Evolutionary conservation across 129 eudicot genomes (phyloP), one percentile per base, ranked within the genome.

Genomic region (Ambrosia trifida): DNA sequence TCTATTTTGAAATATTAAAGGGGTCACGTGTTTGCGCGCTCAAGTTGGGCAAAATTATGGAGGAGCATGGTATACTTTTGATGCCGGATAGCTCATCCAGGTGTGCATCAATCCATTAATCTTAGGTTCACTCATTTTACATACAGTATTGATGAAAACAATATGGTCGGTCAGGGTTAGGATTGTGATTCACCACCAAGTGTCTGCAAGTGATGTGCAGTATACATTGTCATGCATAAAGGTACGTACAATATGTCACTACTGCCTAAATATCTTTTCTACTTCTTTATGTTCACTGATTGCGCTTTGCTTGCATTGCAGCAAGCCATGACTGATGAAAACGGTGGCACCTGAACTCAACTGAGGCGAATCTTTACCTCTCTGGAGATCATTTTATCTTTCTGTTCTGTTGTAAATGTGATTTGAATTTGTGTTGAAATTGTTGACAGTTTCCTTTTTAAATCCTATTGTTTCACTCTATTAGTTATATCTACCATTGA

Each of bases 141-240:
- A n/a, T n/a, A n/a, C n/a, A n/a, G n/a, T n/a, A n/a, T n/a, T n/a
- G n/a, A n/a, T n/a, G n/a, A n/a, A n/a, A n/a, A n/a, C n/a, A n/a
- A n/a, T n/a, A n/a, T n/a, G n/a, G n/a, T n/a, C n/a, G n/a, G n/a
- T n/a, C 83, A 89, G 96, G 81, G 80, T 86, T 20, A 79, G 99
- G 77, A 70, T 94, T 44, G 99, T 85, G 33, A 28, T 90, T 58
- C 99, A 94, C 88, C 92, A 94, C 83, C 99, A 94, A 82, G 83
- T 94, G 64, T 89, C 96, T 14, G 91, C 80, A 49, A 82, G 76
- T 24, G 99, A 94, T 79, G 89, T 94, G 81, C 95, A 80, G 31
- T 85, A 83, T 73, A 75, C 90, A 8, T 76, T 89, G 65, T 83
- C 95, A 57, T 85, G 95, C 93, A 78, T 94, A 68, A 85, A 87